Base-by-base conservation (phyloP, 2,329 filamentous ascomycete genomes). In the Lecanicillium sp. region DNA sequence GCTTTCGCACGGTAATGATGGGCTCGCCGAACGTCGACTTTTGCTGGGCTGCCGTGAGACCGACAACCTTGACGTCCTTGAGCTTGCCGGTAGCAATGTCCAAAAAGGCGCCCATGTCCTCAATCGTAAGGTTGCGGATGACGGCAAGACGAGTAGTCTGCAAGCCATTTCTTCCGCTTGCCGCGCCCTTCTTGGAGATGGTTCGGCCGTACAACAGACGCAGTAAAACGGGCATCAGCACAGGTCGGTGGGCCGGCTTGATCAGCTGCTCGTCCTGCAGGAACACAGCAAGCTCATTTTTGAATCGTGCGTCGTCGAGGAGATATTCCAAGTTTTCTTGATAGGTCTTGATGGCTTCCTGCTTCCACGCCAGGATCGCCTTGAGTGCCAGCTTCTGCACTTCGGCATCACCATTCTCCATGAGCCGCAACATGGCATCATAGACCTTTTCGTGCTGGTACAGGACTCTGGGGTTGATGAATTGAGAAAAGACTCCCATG, bases 221-320 rank as follows among this genome's bases (percentile, higher is more conserved):
- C 25, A 98, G 73, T 18, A 98, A 69, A 5, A 98, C 77, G 2
- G 92, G 90, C 71, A 97, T 86, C 27, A 96, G 62, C 33, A 79
- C 75, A 4, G 66, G 53, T 8, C 84, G 78, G 54, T 98, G 87
- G 36, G 83, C 77, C 6, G 79, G 66, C 48, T 81, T 79, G 47
- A 96, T 83, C 39, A 81, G 63, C 41, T 79, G 79, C 14, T 85
- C 81, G 13, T 83, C 76, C 53, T 87, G 83, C 38, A 98, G 74
- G 47, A 98, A 84, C 4, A 92, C 79, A 1, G 87, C 83, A n/a
- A 98, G 72, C 56, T 97, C 90, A 53, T 97, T 92, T 54, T 88
- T 87, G 63, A 97, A 95, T 35, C 86, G 77, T 17, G 85, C 81
- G 46, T 97, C 92, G 48, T 98, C 92, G 8, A 97, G 74, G 2